Base-by-base conservation (phyloP, 1,139 yeast species). In the Debaryomyces coudertii region DNA sequence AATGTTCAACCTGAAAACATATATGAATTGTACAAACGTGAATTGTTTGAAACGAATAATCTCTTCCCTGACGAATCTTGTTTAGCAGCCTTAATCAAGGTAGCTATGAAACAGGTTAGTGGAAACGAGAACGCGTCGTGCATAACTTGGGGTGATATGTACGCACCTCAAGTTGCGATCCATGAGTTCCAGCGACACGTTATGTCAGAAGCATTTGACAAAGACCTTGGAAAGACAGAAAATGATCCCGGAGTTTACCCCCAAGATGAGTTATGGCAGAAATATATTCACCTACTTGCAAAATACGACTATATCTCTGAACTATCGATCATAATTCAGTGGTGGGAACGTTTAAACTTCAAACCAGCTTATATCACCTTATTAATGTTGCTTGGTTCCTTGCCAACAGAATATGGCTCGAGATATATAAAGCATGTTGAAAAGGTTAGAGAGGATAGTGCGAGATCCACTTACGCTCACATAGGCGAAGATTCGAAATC, bases 121-220 rank as follows among this genome's bases (percentile, higher is more conserved):
- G 46, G 55, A 1, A 55, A 56, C 2, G 49, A 57, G 1, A 24
- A 16, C 16, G n/a, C 25, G 3, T 25, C 27, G 12, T 53, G 61
- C 4, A 49, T 64, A 12, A 38, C 56, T 3, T 82, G 87, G 87
- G 79, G 68, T 4, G 68, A 67, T 1, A 50, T 76, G 28, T 77
- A 65, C 48, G 87, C 90, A 0, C 72, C 85, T 1, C 89, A 84
- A 52, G 69, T 83, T 12, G 84, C 87, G 0, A 73, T 83, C 5
- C 75, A 70, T 36, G 88, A 85, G 57, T 81, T 84, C 61, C 75
- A 78, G 47, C 60, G 52, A 18, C 47, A 66, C 40, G 67, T 65
- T 43, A 46, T 62, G 66, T 56, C 68, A 49, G 27, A 23, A 11
- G 25, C 31, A 2, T 34, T 20, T 11, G 41, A 71, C 52, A 57